Base-by-base conservation (phyloP, 345 rosid genomes). In the Eucalyptus cloeziana region DNA sequence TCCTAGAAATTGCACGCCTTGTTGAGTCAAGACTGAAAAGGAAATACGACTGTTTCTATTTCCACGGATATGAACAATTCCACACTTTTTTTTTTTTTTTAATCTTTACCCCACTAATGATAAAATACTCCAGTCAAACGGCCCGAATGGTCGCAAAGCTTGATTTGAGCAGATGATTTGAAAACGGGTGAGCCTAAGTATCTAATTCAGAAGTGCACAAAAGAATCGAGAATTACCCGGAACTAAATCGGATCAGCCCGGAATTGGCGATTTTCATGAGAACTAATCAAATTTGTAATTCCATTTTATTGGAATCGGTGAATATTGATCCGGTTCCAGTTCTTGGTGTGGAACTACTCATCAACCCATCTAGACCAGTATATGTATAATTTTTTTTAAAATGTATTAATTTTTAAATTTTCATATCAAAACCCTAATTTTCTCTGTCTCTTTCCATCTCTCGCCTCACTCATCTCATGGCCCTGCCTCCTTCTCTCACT, bases 261-360 rank as follows among this genome's bases (percentile, higher is more conserved):
- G 3, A 56, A 24, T 56, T 2, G 5, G 8, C 11, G 2, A 24
- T 56, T 56, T 24, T 25, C 13, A 24, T 24, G 30, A 3, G 6
- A 24, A 56, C 0, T 2, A 0, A 1, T 2, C 62, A 30, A 10
- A 56, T 56, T 56, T 0, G 0, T 9, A 2, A 2, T 22, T 56
- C 6, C 6, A 56, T 22, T 10, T 56, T 56, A 56, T 4, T 24
- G 13, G 13, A 56, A 24, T 2, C 1, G 2, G 4, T 56, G 6
- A 24, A 24, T 56, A 56, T 25, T 56, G 6, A 9, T 56, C 30
- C 3, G 0, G 2, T 4, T 56, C 3, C 1, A 1, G 2, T 9
- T 56, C 3, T 56, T 2, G 6, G 13, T 10, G 5, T 24, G 2
- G 27, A 54, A 51, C 54, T 51, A 3, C 8, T 1, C 60, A 51